Percentiles rank a stretch among this genome's conserved stretches.
These are phyloP conservation scores for Cladosporium sp. DNA, from an alignment of 2,329 filamentous ascomycete species.

Conservation along the genomic window DNA sequence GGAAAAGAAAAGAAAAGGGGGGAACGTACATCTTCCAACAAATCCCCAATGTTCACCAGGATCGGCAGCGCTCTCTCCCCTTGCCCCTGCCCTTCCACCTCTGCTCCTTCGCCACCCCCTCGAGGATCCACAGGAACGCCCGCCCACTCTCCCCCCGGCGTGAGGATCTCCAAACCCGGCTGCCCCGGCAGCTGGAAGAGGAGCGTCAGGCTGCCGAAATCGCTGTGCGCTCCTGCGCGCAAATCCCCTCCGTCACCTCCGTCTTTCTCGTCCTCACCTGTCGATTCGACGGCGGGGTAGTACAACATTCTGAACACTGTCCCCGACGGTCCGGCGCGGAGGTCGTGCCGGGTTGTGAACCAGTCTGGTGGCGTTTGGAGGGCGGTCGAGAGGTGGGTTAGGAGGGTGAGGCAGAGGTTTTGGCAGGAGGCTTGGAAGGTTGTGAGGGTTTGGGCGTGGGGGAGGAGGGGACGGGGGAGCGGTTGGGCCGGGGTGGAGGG, in stretches of 20 bases:
- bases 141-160: constrained; percentile 42
- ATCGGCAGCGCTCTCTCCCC: constrained; percentile 49
- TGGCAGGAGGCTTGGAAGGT: constrained; percentile 70
- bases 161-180: constrained; percentile 79
- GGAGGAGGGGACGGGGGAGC: constrained; percentile 61
- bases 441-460: constrained; percentile 58
- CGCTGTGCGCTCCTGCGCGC: constrained; percentile 85
- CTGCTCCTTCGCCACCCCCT: background rate
- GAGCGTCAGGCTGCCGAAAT: constrained; percentile 68
- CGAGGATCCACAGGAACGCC: constrained; percentile 42
- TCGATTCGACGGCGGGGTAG: constrained; percentile 27
- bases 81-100: constrained; percentile 4
- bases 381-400: constrained; percentile 73
- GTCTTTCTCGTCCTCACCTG: too few species aligned
- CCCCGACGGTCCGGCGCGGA: constrained; percentile 46
- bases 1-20: too few species aligned
- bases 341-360: constrained; percentile 61
- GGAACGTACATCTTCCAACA: constrained; percentile 57
- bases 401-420: constrained; percentile 65
- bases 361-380: constrained; percentile 53
- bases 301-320: constrained; percentile 54
- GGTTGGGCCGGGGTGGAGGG: constrained; percentile 72
- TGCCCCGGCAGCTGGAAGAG: constrained; percentile 85
- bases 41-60: constrained; percentile 65
- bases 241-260: too few species aligned